Evolutionary conservation across 257 asterid species (phyloP), one percentile per base, ranked within the genome.

Genomic region (Nicotiana otophora): DNA sequence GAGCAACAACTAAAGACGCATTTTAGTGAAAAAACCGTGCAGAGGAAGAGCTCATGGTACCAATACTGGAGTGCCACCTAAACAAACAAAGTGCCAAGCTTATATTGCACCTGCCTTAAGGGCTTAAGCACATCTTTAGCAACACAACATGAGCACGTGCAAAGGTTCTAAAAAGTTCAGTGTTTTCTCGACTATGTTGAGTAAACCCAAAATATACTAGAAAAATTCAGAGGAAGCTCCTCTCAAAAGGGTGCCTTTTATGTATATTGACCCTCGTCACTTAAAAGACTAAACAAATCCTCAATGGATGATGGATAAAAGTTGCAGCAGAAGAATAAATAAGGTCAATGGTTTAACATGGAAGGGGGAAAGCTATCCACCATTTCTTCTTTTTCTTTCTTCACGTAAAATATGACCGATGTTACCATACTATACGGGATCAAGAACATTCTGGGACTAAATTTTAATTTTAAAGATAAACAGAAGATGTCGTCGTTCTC

Each of bases 321-420:
- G 61, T 72, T 46, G 79, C 61, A 72, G 61, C 39, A 1, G 4
- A 14, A 23, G 23, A 46, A 70, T 70, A 19, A 70, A 42, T 19
- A 42, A 6, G 7, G 19, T 26, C 19, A 23, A 20, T 46, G 58
- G 0, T 70, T 39, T 70, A 51, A 72, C 39, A 72, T 23, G 60
- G 15, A 48, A 72, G 39, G 79, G 33, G 60, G 26, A 72, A 46
- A 26, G 79, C 79, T 23, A 42, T 14, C 61, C 61, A 70, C 11
- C 78, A 70, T 70, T 39, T 70, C 33, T n/a, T 36, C 55, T 68
- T 36, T 68, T 68, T 68, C 77, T 68, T 68, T 19, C 77, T 68
- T 36, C 77, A 10, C 2, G 23, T 36, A 19, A 42, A 70, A 20
- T 70, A 70, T 39, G 34, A 20, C 58, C 78, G 20, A 39, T 3